Evolutionary conservation across 768 basidiomycete species (phyloP), one percentile per base, ranked within the genome.

Genomic region (Neoboletus subvelutipes): DNA sequence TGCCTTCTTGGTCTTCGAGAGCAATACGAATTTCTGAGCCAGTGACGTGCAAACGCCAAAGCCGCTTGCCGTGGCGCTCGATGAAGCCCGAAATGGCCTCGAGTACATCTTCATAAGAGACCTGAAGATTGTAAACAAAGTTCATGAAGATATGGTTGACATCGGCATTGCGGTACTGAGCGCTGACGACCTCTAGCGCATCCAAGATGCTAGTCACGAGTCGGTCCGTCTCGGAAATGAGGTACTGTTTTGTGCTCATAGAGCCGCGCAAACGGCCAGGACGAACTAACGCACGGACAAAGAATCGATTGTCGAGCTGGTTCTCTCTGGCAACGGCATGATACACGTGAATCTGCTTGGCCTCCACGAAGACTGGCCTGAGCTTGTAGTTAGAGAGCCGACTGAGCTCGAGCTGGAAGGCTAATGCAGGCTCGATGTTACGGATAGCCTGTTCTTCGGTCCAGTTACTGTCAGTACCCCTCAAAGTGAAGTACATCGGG

Each of bases 61-160:
- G 81, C 28, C 97, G 84, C 77, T 98, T 98, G 58, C 97, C 97
- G 68, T 99, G 97, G 39, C 97, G 89, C 64, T 98, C 97, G 64
- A 99, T 94, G 80, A 99, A 99, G 42, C 97, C 97, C n/a, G 95
- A 88, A 56, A 98, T 92, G 15, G 97, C 97, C 46, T 92, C 90
- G 53, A 98, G 85, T 9, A 98, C 95, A 65, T 98, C 96, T 59
- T 98, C 95, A 66, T 98, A 98, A 34, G 88, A 88, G 59, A 99
- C 94, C 29, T 88, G 84, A 45, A 99, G 87, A 70, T 91, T 93
- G 82, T 98, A 98, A 66, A 98, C 87, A 72, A 98, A 99, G 79
- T 98, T 98, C 86, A 98, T 87, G 78, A 94, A 95, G 71, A 98
- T 97, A 72, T 98, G 95, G 73, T 98, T 98, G 78, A 93, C 94